These are phyloP conservation scores for Penicillium sp. DNA, from an alignment of 2,329 filamentous ascomycete species.

Conservation along the genomic window DNA sequence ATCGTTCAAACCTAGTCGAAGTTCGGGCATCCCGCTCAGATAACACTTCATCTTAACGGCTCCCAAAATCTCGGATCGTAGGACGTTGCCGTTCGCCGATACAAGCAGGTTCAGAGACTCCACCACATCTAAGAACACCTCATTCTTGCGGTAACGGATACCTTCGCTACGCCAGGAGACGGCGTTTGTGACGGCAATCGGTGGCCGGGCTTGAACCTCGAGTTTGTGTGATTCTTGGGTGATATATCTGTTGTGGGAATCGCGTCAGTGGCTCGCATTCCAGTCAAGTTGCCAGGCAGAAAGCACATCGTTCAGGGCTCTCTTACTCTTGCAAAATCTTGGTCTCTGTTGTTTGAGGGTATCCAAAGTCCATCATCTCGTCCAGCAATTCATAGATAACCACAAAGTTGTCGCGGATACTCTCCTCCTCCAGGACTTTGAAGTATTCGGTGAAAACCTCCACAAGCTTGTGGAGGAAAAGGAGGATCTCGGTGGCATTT, in stretches of 20 bases:
- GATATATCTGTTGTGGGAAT: constrained; percentile 64
- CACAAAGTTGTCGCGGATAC: constrained; percentile 98
- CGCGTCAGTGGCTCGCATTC: background rate
- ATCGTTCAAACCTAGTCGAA: constrained; percentile 92
- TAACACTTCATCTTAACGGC: constrained; percentile 99
- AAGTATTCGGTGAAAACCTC: constrained; percentile 99
- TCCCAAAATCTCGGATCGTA: constrained; percentile 93
- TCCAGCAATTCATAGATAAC: constrained; percentile 98
- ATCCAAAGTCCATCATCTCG: constrained; percentile 99
- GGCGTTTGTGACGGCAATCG: constrained; percentile 96
- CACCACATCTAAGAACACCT: constrained; percentile 96
- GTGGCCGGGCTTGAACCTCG: constrained; percentile 90
- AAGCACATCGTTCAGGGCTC: background rate
- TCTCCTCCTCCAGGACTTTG: constrained; percentile 97
- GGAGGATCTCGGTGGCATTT: constrained; percentile 95
- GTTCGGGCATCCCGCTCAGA: constrained; percentile 94
- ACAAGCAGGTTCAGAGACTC: constrained; percentile 96
- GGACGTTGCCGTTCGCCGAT: constrained; percentile 87
- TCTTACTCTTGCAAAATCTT: constrained; percentile 91
- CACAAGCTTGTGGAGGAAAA: constrained; percentile 97
- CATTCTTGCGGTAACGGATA: constrained; percentile 98
- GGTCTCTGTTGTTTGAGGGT: constrained; percentile 95
- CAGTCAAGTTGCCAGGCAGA: background rate
- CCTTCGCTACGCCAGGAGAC: constrained; percentile 98
- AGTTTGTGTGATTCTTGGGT: constrained; percentile 99